Evolutionary conservation across 306 rosid genomes (phyloP).

Genomic region (Aeschynomene evenia): DNA sequence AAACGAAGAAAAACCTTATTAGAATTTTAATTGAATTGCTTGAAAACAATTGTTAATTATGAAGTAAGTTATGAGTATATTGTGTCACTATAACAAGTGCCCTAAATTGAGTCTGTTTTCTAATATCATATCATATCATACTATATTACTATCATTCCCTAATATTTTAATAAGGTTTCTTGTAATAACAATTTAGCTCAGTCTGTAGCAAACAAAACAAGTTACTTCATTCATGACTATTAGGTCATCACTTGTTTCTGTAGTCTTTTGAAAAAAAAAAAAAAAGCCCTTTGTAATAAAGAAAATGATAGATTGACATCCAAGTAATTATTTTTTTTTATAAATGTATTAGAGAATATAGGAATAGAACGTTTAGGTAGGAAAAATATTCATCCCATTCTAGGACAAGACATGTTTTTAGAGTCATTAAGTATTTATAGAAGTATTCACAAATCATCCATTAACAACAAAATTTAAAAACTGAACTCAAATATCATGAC

Average conservation of each 20-base stretch:
- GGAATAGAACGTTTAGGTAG: too few relatives aligned
- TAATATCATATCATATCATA: too few relatives aligned
- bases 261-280: too few relatives aligned
- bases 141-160: not conserved
- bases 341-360: too few relatives aligned
- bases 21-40: not conserved
- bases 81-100: not conserved
- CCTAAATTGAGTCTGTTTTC: not conserved
- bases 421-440: not conserved
- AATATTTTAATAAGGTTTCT: not conserved
- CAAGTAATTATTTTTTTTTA: too few relatives aligned
- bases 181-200: not conserved
- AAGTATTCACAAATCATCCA: too few relatives aligned
- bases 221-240: not conserved
- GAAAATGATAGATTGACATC: too few relatives aligned
- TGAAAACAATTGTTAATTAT: not conserved
- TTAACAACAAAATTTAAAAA: too few relatives aligned
- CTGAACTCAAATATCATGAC: too few relatives aligned
- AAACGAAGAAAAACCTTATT: not conserved
- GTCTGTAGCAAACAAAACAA: not conserved
- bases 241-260: not conserved
- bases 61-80: not conserved
- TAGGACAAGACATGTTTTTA: not conserved
- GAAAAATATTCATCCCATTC: too few relatives aligned
- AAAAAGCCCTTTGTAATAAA: not conserved